Percentiles rank a stretch among this genome's conserved stretches.
These are phyloP conservation scores for Aspergillus puulaauensis DNA, from an alignment of 2,329 filamentous ascomycete species.

Conservation along the genomic window DNA sequence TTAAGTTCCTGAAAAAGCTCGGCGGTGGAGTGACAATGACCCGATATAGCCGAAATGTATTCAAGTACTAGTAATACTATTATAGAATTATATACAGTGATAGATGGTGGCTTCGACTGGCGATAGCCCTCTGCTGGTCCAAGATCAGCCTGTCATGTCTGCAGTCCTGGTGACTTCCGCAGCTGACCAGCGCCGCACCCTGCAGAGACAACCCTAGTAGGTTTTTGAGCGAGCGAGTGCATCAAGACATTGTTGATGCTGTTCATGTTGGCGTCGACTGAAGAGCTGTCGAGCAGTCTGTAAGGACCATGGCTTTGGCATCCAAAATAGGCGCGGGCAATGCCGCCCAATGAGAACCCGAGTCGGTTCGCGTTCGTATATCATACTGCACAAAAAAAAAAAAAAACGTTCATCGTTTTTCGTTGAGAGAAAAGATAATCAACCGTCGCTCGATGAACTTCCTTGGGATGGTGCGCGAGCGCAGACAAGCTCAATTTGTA, in stretches of 20 bases:
- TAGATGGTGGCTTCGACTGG: background rate
- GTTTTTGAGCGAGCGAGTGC: constrained; percentile 1
- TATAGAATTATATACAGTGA: background rate
- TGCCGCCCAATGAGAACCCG: background rate
- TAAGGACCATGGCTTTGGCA: background rate
- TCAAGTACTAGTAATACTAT: background rate
- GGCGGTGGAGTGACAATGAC: too few relatives aligned
- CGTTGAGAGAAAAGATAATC: background rate
- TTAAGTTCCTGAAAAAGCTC: too few relatives aligned
- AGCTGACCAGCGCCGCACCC: background rate
- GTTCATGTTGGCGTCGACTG: background rate
- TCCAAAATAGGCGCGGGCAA: background rate
- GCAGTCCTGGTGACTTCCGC: background rate
- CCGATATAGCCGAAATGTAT: too few relatives aligned
- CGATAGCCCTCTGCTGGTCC: constrained; percentile 2
- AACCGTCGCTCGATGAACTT: constrained; percentile 17
- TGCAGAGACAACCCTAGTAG: background rate
- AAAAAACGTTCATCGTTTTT: background rate
- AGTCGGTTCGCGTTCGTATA: background rate
- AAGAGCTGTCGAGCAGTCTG: background rate
- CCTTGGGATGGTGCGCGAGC: constrained; percentile 34
- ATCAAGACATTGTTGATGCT: background rate
- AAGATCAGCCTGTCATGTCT: background rate
- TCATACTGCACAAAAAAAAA: background rate
- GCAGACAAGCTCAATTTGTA: constrained; percentile 38